phyloP scores from a whole-genome alignment of 345 rosid genomes.

The Pugionium cornutum region DNA sequence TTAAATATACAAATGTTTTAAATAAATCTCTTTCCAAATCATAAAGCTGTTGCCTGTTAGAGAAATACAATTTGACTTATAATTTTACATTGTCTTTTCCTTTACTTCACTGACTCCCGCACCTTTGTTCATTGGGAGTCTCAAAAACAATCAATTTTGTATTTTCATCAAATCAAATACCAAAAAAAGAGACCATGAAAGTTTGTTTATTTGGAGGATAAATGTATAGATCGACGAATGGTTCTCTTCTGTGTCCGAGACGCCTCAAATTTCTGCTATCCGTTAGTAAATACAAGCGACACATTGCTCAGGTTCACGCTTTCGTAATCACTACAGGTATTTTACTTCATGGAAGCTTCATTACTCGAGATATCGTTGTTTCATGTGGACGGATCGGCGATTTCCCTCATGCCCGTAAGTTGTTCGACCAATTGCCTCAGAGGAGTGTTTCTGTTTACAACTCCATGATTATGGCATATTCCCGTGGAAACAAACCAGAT shows the following conservation, averaged over 20 bases:
- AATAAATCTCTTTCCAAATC: too few relatives aligned
- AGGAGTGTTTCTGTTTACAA: constrained; percentile 56
- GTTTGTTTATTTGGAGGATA: too few relatives aligned
- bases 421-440: constrained; percentile 61
- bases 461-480: constrained; percentile 57
- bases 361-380: constrained; percentile 37
- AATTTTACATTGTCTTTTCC: too few relatives aligned
- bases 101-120: too few relatives aligned
- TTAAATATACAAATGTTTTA: too few relatives aligned
- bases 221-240: too few relatives aligned
- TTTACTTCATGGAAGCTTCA: constrained; percentile 34
- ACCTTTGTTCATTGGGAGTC: too few relatives aligned
- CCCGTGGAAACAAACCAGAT: constrained; percentile 44
- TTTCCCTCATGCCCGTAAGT: constrained; percentile 47
- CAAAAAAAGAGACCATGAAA: too few relatives aligned
- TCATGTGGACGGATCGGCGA: constrained; percentile 42
- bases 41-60: too few relatives aligned
- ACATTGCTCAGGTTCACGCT: constrained; percentile 51
- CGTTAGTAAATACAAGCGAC: constrained; percentile 39
- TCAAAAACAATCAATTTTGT: too few relatives aligned
- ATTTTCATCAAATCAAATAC: too few relatives aligned
- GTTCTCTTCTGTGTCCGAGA: constrained; percentile 43
- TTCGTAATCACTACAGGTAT: constrained; percentile 44
- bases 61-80: too few relatives aligned
- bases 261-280: constrained; percentile 49